Evolutionary conservation across 805 yeast species (phyloP).

Genomic region (Lipomyces starkeyi): DNA sequence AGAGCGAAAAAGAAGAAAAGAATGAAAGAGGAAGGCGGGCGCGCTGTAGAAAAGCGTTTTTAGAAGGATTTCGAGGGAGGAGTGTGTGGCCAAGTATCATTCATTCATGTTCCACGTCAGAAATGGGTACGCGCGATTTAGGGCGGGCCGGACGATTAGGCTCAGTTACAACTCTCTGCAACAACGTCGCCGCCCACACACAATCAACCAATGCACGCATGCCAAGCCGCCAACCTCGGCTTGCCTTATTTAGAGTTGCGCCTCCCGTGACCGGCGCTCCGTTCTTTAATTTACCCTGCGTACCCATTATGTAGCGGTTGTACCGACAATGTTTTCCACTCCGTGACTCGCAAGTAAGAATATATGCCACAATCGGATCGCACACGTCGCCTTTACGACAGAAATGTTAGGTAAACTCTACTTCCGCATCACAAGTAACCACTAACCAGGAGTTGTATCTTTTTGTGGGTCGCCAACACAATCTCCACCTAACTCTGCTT

Average conservation of each 20-base stretch:
- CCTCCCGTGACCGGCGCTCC: not conserved
- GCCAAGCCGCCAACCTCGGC: slow-evolving; percentile 5
- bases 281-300: not conserved
- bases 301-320: not conserved
- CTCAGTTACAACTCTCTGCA: not conserved
- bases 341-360: too few species aligned
- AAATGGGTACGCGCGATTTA: not conserved
- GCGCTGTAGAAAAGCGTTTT: not conserved
- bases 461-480: too few species aligned
- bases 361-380: too few species aligned
- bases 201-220: slow-evolving; percentile 1
- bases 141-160: not conserved
- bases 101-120: not conserved
- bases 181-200: not conserved
- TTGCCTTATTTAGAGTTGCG: not conserved
- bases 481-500: not conserved
- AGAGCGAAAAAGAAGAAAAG: not conserved
- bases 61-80: not conserved
- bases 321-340: not conserved
- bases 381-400: too few species aligned
- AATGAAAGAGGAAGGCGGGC: not conserved
- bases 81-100: not conserved
- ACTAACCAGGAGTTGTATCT: too few species aligned
- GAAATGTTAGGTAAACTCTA: too few species aligned
- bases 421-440: not conserved